These are phyloP conservation scores for Juncus effusus DNA, from an alignment of 176 grass and related monocot species.

Conservation along the genomic window DNA sequence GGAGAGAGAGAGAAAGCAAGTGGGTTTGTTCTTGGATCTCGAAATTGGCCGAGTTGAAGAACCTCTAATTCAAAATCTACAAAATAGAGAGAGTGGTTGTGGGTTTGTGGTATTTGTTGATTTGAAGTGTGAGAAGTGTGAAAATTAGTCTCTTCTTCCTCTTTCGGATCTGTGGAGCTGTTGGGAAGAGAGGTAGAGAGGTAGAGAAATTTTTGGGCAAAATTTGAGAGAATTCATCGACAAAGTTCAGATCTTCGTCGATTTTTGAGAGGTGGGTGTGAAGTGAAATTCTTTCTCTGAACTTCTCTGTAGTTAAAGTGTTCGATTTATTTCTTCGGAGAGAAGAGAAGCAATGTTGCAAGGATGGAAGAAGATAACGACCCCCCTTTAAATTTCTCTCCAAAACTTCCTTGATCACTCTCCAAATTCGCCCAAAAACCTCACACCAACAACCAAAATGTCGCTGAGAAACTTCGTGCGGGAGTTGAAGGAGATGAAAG, in stretches of 20 bases:
- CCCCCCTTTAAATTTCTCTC: too few relatives aligned
- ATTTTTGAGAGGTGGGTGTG: slow-evolving; percentile 4
- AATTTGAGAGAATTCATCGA: neutral
- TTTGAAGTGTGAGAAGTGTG: slow-evolving; percentile 4
- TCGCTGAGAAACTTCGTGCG: slow-evolving; percentile 80
- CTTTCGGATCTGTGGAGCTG: slow-evolving; percentile 5
- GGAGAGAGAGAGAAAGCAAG: slow-evolving; percentile 4
- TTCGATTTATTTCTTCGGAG: slow-evolving; percentile 12
- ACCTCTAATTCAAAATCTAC: neutral
- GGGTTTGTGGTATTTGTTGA: slow-evolving; percentile 3
- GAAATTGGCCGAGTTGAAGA: slow-evolving; percentile 16
- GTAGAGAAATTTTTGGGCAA: slow-evolving; percentile 1
- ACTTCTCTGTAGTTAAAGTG: slow-evolving; percentile 1
- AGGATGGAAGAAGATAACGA: neutral
- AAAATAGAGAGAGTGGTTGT: slow-evolving; percentile 17
- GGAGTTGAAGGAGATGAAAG: slow-evolving; percentile 91
- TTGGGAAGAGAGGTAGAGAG: slow-evolving; percentile 1
- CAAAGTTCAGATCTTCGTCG: slow-evolving; percentile 19
- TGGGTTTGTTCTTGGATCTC: slow-evolving; percentile 27
- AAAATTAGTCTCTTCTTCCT: neutral
- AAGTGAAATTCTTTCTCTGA: slow-evolving; percentile 7
- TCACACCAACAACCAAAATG: slow-evolving; percentile 37
- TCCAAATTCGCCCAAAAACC: too few relatives aligned
- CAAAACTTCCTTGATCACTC: too few relatives aligned
- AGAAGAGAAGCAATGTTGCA: slow-evolving; percentile 8